These are phyloP conservation scores for Rhynchosporium agropyri DNA, from an alignment of 2,329 filamentous ascomycete species.

Conservation along the genomic window DNA sequence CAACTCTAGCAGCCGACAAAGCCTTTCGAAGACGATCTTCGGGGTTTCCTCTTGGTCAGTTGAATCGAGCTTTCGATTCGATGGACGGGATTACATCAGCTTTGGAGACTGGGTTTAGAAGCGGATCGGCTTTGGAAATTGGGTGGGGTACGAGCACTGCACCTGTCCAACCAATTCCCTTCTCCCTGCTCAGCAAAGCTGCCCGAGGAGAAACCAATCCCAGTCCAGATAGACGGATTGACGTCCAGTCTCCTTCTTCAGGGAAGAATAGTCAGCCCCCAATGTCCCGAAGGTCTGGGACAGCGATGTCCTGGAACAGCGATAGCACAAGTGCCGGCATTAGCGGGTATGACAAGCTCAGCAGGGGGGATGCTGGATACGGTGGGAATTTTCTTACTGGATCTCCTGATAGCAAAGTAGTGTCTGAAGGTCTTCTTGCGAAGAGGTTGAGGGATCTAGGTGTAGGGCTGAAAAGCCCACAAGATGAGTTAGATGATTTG, in stretches of 20 bases:
- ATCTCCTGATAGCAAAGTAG: constrained; percentile 46
- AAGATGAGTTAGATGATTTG: constrained; percentile 30
- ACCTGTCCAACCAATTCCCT: constrained; percentile 56
- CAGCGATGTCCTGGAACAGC: constrained; percentile 35
- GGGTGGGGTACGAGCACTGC: constrained; percentile 37
- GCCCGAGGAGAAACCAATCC: constrained; percentile 21
- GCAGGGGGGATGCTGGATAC: constrained; percentile 65
- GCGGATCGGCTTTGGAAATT: constrained; percentile 31
- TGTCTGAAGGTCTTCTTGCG: constrained; percentile 69
- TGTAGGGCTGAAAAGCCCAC: constrained; percentile 29
- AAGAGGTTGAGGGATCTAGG: constrained; percentile 61
- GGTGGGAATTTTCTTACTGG: constrained; percentile 56
- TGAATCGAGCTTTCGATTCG: constrained; percentile 34
- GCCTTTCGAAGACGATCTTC: constrained; percentile 60
- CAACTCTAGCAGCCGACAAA: constrained; percentile 61
- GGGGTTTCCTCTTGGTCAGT: constrained; percentile 47
- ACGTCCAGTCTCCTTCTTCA: constrained; percentile 43
- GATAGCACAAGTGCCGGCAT: constrained; percentile 33
- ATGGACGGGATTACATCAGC: constrained; percentile 38
- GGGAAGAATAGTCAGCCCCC: constrained; percentile 36
- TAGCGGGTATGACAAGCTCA: constrained; percentile 66
- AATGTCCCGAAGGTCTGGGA: constrained; percentile 42
- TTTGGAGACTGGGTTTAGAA: constrained; percentile 33
- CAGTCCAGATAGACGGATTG: constrained; percentile 29
- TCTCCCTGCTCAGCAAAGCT: constrained; percentile 45